phyloP scores from a whole-genome alignment of 1,284 basidiomycete species.

The Pyrrhoderma lamaoense region DNA sequence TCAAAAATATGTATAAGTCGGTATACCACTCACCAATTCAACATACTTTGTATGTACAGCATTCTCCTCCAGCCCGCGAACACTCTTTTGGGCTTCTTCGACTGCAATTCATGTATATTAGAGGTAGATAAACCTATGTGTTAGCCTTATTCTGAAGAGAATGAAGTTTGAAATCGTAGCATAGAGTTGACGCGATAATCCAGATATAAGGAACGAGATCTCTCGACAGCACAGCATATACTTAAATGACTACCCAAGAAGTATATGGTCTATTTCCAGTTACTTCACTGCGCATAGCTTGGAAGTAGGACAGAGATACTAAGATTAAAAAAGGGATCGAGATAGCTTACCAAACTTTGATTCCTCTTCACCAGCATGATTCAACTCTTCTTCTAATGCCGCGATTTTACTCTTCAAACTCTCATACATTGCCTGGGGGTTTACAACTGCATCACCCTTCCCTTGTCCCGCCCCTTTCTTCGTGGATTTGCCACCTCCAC shows the following conservation, averaged over 20 bases:
- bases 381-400: conserved; percentile 76
- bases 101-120: too few relatives aligned
- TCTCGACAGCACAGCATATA: too few relatives aligned
- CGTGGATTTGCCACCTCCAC: too few relatives aligned
- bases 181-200: too few relatives aligned
- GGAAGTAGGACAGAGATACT: conserved; percentile 14
- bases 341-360: conserved; percentile 47
- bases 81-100: conserved; percentile 75
- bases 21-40: conserved; percentile 52
- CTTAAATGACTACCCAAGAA: too few relatives aligned
- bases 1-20: neutral
- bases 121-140: conserved; percentile 18
- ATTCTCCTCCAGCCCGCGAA: conserved; percentile 71
- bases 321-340: neutral
- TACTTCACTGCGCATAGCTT: too few relatives aligned
- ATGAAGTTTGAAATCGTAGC: too few relatives aligned
- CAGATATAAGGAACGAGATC: too few relatives aligned
- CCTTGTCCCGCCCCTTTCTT: conserved; percentile 43
- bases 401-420: conserved; percentile 78
- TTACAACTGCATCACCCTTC: conserved; percentile 54
- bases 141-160: too few relatives aligned
- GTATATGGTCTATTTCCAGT: conserved; percentile 16
- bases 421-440: conserved; percentile 79
- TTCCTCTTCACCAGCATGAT: conserved; percentile 77
- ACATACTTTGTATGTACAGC: conserved; percentile 77